Conservation (phyloP, 495 filamentous ascomycete genomes). For the Chaetomidium leptoderma region DNA sequence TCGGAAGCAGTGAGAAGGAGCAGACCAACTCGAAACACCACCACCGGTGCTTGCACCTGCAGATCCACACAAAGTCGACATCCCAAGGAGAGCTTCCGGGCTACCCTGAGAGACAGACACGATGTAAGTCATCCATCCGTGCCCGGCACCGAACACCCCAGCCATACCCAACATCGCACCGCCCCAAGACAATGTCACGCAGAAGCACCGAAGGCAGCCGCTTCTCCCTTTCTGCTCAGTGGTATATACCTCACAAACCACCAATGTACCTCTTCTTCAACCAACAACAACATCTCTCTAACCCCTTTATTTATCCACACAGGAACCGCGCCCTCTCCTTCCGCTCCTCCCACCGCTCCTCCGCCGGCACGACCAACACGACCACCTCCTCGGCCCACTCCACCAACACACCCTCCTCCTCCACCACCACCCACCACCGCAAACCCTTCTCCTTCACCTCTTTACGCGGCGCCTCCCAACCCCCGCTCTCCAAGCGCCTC, state of each 20-base stretch:
- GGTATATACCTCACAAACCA: conserved; percentile 12
- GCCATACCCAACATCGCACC: not conserved
- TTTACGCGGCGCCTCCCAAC: conserved; percentile 75
- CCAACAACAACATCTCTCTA: conserved; percentile 6
- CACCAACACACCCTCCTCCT: conserved; percentile 30
- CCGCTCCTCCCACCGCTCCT: conserved; percentile 30
- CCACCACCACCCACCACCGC: conserved; percentile 43
- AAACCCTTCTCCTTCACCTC: conserved; percentile 68
- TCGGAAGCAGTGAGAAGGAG: too few species aligned
- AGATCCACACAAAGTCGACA: too few species aligned
- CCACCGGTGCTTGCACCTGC: too few species aligned
- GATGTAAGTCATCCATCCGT: conserved; percentile 1
- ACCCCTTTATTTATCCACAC: not conserved
- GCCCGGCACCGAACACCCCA: conserved; percentile 24
- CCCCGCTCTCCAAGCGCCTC: conserved; percentile 77
- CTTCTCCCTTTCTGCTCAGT: conserved; percentile 25
- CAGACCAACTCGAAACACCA: too few species aligned
- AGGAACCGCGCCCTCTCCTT: conserved; percentile 59
- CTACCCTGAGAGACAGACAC: too few species aligned
- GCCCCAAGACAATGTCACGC: conserved; percentile 27
- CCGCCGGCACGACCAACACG: conserved; percentile 21
- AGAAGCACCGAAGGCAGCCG: conserved; percentile 24
- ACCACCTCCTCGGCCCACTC: conserved; percentile 42
- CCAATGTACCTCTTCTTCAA: not conserved
- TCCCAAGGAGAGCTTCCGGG: too few species aligned